A percentile compares a stretch with the other conserved stretches of the same genome.
phyloP scores from a whole-genome alignment of 2,329 filamentous ascomycete species.

The Botrytis cinerea region DNA sequence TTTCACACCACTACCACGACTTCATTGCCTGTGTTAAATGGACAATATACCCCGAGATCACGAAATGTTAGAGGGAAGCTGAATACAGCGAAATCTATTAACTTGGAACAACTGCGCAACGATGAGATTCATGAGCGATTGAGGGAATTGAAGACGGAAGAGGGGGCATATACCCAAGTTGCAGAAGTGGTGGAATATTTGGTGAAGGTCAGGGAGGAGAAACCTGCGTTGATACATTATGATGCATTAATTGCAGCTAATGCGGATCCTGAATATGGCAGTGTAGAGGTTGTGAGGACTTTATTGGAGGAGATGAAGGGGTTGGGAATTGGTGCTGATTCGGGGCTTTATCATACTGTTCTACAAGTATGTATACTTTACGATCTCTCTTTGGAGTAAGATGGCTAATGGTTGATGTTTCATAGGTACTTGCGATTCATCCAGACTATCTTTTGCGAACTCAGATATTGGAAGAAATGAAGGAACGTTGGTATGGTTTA shows the following conservation, averaged over 20 bases:
- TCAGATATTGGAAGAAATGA: constrained; percentile 72
- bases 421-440: constrained; percentile 72
- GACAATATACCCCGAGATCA: background rate
- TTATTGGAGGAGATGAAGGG: constrained; percentile 74
- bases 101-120: background rate
- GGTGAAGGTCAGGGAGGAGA: constrained; percentile 55
- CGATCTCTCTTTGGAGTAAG: constrained; percentile 1
- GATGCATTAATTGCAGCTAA: constrained; percentile 75
- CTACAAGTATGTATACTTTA: constrained; percentile 56
- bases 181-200: constrained; percentile 58
- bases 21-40: background rate
- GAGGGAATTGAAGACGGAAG: constrained; percentile 44
- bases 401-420: background rate
- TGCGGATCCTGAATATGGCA: constrained; percentile 62
- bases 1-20: background rate
- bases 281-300: constrained; percentile 59
- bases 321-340: constrained; percentile 62
- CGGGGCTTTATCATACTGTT: constrained; percentile 68
- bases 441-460: constrained; percentile 79
- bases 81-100: background rate
- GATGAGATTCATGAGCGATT: constrained; percentile 52
- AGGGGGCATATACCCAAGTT: constrained; percentile 45
- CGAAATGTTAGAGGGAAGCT: background rate
- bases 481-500: constrained; percentile 67
- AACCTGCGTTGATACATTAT: constrained; percentile 64